Evolutionary conservation across 208 protist genomes (phyloP), one percentile per base, ranked within the genome.

Genomic region (Wallacemonas sp.): DNA sequence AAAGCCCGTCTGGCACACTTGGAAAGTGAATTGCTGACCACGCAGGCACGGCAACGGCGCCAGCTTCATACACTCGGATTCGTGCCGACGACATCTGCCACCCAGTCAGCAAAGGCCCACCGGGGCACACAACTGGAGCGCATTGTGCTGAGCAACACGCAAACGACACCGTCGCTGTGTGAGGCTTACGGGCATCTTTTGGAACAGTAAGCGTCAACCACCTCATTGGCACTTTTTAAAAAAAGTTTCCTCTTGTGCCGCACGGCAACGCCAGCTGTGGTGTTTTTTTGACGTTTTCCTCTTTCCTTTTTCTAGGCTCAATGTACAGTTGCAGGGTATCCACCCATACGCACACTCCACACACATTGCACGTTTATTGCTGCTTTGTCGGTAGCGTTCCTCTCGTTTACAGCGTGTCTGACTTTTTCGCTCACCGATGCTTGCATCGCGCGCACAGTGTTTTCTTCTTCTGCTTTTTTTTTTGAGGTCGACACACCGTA

Each of bases 91-190:
- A 65, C 61, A 13, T 65, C 66, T 5, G 76, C 76, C 21, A 36
- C 76, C 15, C 36, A 78, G 1, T 12, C 37, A 3, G 66, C 30
- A 30, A 79, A 63, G 24, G 61, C 75, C 4, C 59, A 67, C 17
- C 79, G 87, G 13, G 87, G 87, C 19, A 80, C 79, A 0, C 61
- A 66, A 39, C 76, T 93, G 34, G 78, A 81, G 61, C 60, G 48
- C 46, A 58, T 67, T 6, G 68, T 87, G n/a, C 38, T 77, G 26
- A 75, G 78, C n/a, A 80, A 87, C 21, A 60, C 68, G 19, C 75
- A 80, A 22, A 61, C 65, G 1, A 54, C 86, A 6, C 83, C 83
- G 2, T 86, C 81, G 30, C 70, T 93, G 33, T 89, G 83, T 34
- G 71, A 64, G 29, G 55, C 83, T 42, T 93, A 93, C 41, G 80